These are phyloP conservation scores for Chalciporus piperatus DNA, from an alignment of 768 basidiomycete species.

Conservation along the genomic window DNA sequence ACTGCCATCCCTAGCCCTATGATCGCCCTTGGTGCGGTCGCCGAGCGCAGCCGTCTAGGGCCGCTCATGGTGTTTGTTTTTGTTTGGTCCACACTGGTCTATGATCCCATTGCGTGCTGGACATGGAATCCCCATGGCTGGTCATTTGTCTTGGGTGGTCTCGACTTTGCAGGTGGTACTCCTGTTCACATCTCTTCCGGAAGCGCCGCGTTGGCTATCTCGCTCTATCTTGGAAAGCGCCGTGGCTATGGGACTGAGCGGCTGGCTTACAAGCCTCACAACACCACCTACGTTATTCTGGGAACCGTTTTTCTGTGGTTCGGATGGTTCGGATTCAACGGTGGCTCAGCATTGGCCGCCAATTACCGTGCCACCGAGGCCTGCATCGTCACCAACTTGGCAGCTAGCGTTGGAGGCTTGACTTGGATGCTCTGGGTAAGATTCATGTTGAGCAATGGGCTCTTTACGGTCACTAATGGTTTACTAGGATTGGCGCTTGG, in stretches of 20 bases:
- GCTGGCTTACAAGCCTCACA: slow-evolving; percentile 92
- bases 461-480: too few relatives aligned
- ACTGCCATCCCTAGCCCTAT: slow-evolving; percentile 54
- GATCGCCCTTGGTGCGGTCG: slow-evolving; percentile 88
- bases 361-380: slow-evolving; percentile 87
- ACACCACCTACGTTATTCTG: slow-evolving; percentile 89
- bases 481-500: slow-evolving; percentile 79
- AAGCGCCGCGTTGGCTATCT: slow-evolving; percentile 86
- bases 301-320: slow-evolving; percentile 95
- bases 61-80: slow-evolving; percentile 91
- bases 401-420: slow-evolving; percentile 82
- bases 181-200: slow-evolving; percentile 97
- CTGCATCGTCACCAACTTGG: slow-evolving; percentile 91
- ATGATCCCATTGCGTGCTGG: slow-evolving; percentile 95
- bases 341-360: slow-evolving; percentile 85
- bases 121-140: slow-evolving; percentile 84
- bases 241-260: slow-evolving; percentile 88
- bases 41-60: slow-evolving; percentile 82
- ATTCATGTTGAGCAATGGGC: neutral
- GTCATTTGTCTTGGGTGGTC: slow-evolving; percentile 77
- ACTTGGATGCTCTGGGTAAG: slow-evolving; percentile 90
- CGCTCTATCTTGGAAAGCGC: slow-evolving; percentile 86
- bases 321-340: slow-evolving; percentile 96
- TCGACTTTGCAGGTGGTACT: slow-evolving; percentile 93
- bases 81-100: slow-evolving; percentile 83